Percentiles rank a stretch among this genome's conserved stretches.
These are phyloP conservation scores for Oehlia diaphana DNA, from an alignment of 192 early-diverging fungal genomes.

Conservation along the genomic window DNA sequence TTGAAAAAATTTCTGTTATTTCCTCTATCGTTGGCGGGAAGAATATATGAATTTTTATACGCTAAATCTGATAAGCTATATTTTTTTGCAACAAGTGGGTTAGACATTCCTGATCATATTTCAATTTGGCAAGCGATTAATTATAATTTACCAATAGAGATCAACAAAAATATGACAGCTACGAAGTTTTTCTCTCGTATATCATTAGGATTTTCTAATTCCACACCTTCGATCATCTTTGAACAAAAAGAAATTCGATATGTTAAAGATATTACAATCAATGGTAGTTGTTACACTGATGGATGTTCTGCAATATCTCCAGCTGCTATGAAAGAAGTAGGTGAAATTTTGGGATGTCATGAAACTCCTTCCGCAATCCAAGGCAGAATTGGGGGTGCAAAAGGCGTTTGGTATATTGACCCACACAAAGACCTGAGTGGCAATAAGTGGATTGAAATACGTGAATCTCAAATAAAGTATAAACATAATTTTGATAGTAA, in stretches of 20 bases:
- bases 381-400: constrained; percentile 40
- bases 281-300: constrained; percentile 37
- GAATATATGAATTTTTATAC: constrained; percentile 37
- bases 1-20: constrained; percentile 10
- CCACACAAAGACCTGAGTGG: constrained; percentile 19
- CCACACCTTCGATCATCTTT: constrained; percentile 31
- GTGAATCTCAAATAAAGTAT: constrained; percentile 37
- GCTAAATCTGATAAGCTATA: constrained; percentile 31
- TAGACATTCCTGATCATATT: neutral
- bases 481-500: constrained; percentile 17
- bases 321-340: constrained; percentile 34
- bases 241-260: constrained; percentile 27
- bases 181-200: constrained; percentile 35
- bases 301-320: constrained; percentile 38
- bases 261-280: neutral
- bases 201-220: constrained; percentile 36
- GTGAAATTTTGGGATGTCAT: constrained; percentile 14
- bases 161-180: constrained; percentile 29
- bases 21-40: constrained; percentile 31
- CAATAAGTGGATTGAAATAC: constrained; percentile 31
- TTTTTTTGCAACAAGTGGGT: constrained; percentile 38
- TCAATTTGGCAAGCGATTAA: constrained; percentile 31
- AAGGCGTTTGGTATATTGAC: constrained; percentile 37
- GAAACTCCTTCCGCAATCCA: constrained; percentile 38
- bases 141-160: constrained; percentile 36